Evolutionary conservation across 2,329 filamentous ascomycete species (phyloP).

Genomic region (Fusarium sulawesiense): DNA sequence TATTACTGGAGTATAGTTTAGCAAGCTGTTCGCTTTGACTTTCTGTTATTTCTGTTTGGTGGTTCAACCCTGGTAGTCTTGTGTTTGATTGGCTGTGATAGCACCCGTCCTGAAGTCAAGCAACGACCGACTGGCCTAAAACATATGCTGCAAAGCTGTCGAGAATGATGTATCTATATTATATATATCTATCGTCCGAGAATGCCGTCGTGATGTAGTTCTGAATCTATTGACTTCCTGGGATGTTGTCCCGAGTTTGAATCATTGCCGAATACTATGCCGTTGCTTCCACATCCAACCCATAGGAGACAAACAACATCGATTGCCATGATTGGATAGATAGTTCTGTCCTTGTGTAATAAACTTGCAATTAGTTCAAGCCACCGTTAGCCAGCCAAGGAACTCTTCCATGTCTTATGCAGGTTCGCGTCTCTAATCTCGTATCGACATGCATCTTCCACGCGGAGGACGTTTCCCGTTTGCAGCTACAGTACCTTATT

Average conservation of each 20-base stretch:
- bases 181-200: not conserved
- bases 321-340: not conserved
- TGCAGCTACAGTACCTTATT: not conserved
- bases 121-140: not conserved
- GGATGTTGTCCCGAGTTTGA: not conserved
- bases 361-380: not conserved
- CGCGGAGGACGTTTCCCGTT: not conserved
- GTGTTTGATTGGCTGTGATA: slow-evolving; percentile 3
- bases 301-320: slow-evolving; percentile 1
- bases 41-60: slow-evolving; percentile 2
- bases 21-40: not conserved
- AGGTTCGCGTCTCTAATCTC: slow-evolving; percentile 28
- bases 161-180: not conserved
- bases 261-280: not conserved
- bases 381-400: not conserved
- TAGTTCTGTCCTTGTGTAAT: not conserved
- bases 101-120: not conserved
- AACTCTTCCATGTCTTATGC: slow-evolving; percentile 11
- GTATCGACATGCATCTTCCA: slow-evolving; percentile 9
- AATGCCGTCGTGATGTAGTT: not conserved
- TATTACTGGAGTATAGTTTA: not conserved
- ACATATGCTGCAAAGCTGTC: not conserved
- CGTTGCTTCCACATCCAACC: not conserved
- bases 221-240: not conserved
- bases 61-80: not conserved